Evolutionary conservation across 2,329 filamentous ascomycete genomes (phyloP), one percentile per base, ranked within the genome.

Genomic region (Aulographum hederae): DNA sequence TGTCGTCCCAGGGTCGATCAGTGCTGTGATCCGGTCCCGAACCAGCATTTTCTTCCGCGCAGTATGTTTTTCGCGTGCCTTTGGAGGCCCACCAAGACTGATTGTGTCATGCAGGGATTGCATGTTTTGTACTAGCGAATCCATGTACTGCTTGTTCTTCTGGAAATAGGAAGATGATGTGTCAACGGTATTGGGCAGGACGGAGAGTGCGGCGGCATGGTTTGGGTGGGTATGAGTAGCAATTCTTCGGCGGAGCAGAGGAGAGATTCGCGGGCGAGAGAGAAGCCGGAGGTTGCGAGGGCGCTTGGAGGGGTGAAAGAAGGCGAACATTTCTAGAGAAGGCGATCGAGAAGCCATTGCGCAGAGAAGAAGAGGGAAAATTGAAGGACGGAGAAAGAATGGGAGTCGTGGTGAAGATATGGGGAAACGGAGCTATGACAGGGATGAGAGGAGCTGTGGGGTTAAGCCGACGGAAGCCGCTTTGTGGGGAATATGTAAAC

Each of bases 11-110:
- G 81, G 78, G 48, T 98, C 86, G 39, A 94, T 68, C 39, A 98
- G 60, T 4, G 82, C 78, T 0, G 82, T 78, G 33, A 98, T 71
- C 20, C 86, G 74, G 53, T 95, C 86, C 40, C 89, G 64, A 2
- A 85, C 82, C 34, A 98, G 66, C 84, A 95, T 93, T 65, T 95
- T 95, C 40, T 81, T 80, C 43, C 85, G 66, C 20, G 75, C 70
- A 15, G 91, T 56, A 49, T 95, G 86, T 60, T 94, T 94, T 40
- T 86, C 73, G 36, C 78, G 66, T 3, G 86, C 80, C 52, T 89
- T 89, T 35, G 74, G 67, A 1, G 80, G 59, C 1, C 89, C 89
- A 32, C 86, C 86, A 39, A 69, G 65, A 31, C 81, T 69, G 34
- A 81, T 77, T 41, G 65, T 71, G 29, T 62, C 57, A 36, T 86